Evolutionary conservation across 1,284 basidiomycete species (phyloP).

Genomic region (Naganishia cerealis): DNA sequence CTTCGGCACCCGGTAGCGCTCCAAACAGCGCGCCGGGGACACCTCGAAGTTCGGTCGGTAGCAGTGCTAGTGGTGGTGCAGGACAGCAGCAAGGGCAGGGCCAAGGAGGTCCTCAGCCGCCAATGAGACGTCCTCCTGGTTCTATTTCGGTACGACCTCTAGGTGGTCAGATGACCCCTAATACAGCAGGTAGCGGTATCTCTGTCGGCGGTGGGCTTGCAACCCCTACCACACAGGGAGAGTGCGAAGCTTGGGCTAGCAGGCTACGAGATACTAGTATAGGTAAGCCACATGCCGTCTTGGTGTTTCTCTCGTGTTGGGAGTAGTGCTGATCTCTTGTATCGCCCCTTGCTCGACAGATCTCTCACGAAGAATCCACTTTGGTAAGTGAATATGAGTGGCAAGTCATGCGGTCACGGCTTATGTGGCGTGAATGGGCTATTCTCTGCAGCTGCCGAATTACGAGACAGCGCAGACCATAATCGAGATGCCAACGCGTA

Average conservation of each 20-base stretch:
- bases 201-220: conserved; percentile 20
- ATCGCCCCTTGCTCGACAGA: not conserved
- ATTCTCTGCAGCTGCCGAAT: conserved; percentile 65
- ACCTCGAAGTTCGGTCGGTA: conserved; percentile 18
- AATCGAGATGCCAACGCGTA: conserved; percentile 75
- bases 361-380: conserved; percentile 23
- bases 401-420: not conserved
- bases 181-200: conserved; percentile 4
- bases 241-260: conserved; percentile 25
- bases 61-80: conserved; percentile 7
- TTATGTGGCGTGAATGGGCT: not conserved
- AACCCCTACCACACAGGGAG: conserved; percentile 26
- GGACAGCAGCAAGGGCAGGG: not conserved
- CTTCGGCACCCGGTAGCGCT: conserved; percentile 21
- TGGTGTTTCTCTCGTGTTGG: not conserved
- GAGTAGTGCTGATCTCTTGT: not conserved
- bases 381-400: conserved; percentile 1
- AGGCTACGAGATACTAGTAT: conserved; percentile 26
- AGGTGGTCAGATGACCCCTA: conserved; percentile 18
- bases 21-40: conserved; percentile 25
- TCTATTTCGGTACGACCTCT: conserved; percentile 5
- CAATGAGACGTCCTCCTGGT: conserved; percentile 13
- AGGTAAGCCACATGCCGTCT: conserved; percentile 1
- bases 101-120: conserved; percentile 8
- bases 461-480: conserved; percentile 82